A percentile compares a stretch with the other conserved stretches of the same genome.
Conservation (phyloP, 345 rosid genomes). For the Syzygium grande region DNA sequence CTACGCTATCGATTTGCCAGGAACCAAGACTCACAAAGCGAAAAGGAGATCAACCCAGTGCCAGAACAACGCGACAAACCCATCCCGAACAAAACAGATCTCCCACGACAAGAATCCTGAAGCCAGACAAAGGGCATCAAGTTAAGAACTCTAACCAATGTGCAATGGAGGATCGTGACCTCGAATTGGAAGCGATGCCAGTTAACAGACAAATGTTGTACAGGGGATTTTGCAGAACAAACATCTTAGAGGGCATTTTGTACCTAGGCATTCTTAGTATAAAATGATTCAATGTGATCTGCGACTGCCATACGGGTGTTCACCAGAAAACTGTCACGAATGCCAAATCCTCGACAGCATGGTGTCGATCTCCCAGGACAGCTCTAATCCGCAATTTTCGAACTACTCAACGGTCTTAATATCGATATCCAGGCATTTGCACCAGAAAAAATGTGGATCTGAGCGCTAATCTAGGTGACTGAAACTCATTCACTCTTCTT, state of each 20-base stretch:
- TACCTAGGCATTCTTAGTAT: background rate
- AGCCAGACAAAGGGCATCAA: background rate
- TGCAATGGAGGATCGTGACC: background rate
- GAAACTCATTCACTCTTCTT: no score
- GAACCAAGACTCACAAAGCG: background rate
- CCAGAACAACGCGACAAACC: background rate
- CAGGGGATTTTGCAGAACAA: conserved; percentile 1
- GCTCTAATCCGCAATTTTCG: background rate
- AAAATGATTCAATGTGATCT: background rate
- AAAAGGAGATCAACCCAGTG: background rate
- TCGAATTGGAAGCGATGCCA: background rate
- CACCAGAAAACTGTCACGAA: background rate
- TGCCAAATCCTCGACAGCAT: background rate
- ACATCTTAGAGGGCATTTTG: background rate
- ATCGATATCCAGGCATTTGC: background rate
- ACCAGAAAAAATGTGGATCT: background rate
- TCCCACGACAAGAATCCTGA: background rate
- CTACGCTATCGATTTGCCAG: background rate
- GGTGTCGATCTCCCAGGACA: background rate
- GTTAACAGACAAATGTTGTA: background rate
- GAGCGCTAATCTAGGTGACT: no score
- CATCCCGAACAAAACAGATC: background rate
- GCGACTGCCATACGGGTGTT: background rate
- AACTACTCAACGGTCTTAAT: background rate
- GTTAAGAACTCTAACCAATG: background rate